Base-by-base conservation (phyloP, 2,329 filamentous ascomycete species). In the Botrytis medusae region DNA sequence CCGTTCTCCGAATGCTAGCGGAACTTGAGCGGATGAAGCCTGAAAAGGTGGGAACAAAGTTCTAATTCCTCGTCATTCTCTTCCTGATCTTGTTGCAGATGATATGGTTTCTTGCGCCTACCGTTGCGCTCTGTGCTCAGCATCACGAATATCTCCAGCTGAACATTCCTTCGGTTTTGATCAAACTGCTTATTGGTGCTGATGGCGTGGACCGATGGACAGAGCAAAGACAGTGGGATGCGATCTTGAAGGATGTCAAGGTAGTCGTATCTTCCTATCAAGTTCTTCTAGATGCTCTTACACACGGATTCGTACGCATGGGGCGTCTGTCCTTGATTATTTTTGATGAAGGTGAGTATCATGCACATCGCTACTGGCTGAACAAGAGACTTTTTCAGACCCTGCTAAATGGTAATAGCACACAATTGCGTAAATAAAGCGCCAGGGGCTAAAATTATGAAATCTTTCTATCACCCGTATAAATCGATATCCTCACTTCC, bases 31-130 rank as follows among this genome's bases (percentile, higher is more conserved):
- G 80, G 54, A 85, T 85, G 34, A 75, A 83, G 5, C 74, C 83
- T 1, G 81, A 85, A 42, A 90, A 92, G 84, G 90, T 91, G 78
- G 74, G 29, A 20, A 71, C 22, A 60, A 54, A 42, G 20, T 44
- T 34, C 25, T 18, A 25, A 20, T 40, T 42, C 18, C 29, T 63
- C 37, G 6, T 29, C 40, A 12, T 37, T 20, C 62, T 25, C n/a
- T 37, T 29, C 22, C 74, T 77, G 48, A 74, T 40, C 14, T 16
- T 44, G 46, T 40, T 42, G 37, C 37, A 76, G 89, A 80, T 89
- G 6, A 84, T 93, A 16, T 95, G 93, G 93, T 93, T 95, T 77
- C 83, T 93, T 59, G 88, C 90, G 0, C 92, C 92, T 0, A 94
- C 91, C 0, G 87, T 93, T 6, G 83, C 87, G 1, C 84, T 95